phyloP scores from a whole-genome alignment of 176 grass and related monocot genomes.

The Oryza glumipatula region DNA sequence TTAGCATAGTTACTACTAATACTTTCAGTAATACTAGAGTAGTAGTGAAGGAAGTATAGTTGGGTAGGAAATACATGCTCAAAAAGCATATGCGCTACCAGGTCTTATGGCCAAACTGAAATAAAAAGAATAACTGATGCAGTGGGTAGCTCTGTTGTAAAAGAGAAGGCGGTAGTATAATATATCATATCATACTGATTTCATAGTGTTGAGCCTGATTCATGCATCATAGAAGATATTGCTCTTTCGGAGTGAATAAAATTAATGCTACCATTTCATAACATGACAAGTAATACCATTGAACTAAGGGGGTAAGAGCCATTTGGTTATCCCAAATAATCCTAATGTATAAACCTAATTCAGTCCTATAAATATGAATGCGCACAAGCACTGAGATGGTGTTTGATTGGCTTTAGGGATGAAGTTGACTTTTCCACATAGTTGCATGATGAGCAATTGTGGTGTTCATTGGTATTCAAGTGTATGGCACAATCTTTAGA shows the following conservation, averaged over 20 bases:
- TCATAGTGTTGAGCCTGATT: background rate
- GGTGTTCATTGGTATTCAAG: background rate
- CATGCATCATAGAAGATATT: background rate
- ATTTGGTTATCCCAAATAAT: background rate
- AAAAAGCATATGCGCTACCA: conserved; percentile 4
- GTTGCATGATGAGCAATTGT: background rate
- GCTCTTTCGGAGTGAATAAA: background rate
- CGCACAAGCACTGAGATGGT: background rate
- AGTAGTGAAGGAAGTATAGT: background rate
- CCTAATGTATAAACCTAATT: too few relatives aligned
- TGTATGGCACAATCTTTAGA: conserved; percentile 18
- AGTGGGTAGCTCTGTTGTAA: background rate
- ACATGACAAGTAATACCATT: background rate
- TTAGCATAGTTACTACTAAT: background rate
- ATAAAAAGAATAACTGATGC: background rate
- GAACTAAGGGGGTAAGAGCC: background rate
- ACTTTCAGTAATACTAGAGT: conserved; percentile 7
- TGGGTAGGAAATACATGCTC: background rate
- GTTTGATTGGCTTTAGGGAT: background rate
- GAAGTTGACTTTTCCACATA: background rate
- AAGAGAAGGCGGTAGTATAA: background rate
- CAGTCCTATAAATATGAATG: background rate
- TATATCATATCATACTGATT: background rate
- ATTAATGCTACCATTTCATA: background rate
- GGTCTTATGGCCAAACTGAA: background rate